These are phyloP conservation scores for Rhododendron williamsianum DNA, from an alignment of 148 eudicot genomes.

Conservation along the genomic window DNA sequence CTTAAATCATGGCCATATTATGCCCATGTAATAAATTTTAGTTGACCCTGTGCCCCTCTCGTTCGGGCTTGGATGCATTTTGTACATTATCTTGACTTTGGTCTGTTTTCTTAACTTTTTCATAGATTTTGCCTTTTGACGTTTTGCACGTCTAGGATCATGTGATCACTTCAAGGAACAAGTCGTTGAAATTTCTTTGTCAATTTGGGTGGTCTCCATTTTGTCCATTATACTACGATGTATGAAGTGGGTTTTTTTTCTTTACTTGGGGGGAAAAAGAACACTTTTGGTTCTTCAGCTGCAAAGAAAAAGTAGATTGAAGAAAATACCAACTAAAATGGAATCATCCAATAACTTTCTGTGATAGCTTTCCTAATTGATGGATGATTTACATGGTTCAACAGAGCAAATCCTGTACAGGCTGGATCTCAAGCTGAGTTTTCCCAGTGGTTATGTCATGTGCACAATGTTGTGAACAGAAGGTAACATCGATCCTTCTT, in stretches of 20 bases:
- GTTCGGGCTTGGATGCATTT: neutral
- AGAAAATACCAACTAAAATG: neutral
- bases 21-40: neutral
- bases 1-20: neutral
- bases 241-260: neutral
- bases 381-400: constrained; percentile 1
- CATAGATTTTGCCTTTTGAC: neutral
- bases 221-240: neutral
- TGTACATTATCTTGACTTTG: neutral
- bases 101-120: neutral
- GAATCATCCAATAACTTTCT: neutral
- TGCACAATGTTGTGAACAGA: constrained; percentile 86
- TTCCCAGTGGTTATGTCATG: constrained; percentile 82
- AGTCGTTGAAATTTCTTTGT: neutral
- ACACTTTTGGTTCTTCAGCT: neutral
- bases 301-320: neutral
- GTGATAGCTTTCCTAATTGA: neutral
- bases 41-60: neutral
- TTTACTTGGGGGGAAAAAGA: neutral
- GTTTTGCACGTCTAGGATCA: neutral
- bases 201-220: neutral
- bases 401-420: constrained; percentile 76
- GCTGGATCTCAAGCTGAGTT: constrained; percentile 82
- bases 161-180: neutral
- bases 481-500: constrained; percentile 39